These are phyloP conservation scores for Talaromyces adpressus DNA, from an alignment of 495 filamentous ascomycete species.

Conservation along the genomic window DNA sequence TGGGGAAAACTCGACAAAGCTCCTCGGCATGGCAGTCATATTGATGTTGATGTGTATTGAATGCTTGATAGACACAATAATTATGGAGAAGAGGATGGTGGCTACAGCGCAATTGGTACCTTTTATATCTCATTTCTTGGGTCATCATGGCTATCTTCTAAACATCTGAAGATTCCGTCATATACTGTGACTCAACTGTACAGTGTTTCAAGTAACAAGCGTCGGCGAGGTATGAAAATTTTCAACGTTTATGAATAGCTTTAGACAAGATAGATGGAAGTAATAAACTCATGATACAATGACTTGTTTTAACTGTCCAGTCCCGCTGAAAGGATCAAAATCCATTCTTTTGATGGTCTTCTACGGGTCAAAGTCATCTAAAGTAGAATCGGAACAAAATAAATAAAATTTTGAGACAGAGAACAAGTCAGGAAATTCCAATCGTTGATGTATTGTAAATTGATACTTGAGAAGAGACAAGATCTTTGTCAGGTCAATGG, in stretches of 20 bases:
- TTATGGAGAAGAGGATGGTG: background rate
- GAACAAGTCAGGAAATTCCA: background rate
- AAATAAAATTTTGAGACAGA: background rate
- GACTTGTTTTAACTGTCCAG: background rate
- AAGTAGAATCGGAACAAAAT: background rate
- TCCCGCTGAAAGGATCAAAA: background rate
- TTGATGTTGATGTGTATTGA: background rate
- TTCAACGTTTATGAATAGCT: background rate
- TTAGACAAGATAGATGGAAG: background rate
- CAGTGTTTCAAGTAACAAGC: background rate
- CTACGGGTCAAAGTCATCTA: background rate
- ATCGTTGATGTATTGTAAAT: too few relatives aligned
- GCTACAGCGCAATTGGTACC: background rate
- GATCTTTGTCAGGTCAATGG: background rate
- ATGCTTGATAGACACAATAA: background rate
- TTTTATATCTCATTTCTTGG: background rate
- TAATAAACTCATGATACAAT: background rate
- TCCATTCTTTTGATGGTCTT: background rate
- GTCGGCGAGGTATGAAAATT: background rate
- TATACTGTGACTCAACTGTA: background rate
- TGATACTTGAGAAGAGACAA: background rate
- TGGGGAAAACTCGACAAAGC: background rate
- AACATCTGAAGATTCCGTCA: background rate
- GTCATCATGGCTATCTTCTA: background rate
- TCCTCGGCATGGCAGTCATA: background rate